phyloP scores from a whole-genome alignment of 139 green algal genomes.

The Closterium sp. region DNA sequence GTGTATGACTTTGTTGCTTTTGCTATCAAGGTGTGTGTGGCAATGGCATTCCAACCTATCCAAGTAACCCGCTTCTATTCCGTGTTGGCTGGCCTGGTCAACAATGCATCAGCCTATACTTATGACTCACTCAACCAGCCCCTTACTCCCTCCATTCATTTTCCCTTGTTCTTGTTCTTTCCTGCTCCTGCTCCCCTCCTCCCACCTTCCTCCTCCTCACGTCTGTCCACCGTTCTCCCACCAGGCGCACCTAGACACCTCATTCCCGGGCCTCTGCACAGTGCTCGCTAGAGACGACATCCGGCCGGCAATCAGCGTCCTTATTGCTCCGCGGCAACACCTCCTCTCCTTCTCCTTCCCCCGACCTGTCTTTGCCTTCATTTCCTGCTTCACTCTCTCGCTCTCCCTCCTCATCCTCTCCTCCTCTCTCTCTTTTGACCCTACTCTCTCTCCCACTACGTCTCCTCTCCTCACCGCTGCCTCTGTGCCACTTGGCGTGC shows the following conservation, averaged over 20 bases:
- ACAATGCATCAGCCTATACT: not conserved
- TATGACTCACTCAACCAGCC: not conserved
- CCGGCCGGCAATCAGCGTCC: not conserved
- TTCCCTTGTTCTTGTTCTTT: too few species aligned
- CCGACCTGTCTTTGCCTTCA: not conserved
- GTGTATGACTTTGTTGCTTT: not conserved
- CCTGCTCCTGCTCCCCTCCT: not conserved
- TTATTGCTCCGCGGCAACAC: not conserved
- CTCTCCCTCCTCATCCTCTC: not conserved
- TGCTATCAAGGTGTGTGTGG: too few species aligned
- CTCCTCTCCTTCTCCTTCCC: conserved; percentile 21
- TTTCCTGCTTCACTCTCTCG: not conserved
- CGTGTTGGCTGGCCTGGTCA: too few species aligned
- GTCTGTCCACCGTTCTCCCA: too few species aligned
- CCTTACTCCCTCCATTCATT: not conserved
- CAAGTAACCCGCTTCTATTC: too few species aligned
- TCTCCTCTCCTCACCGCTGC: not conserved
- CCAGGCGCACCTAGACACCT: not conserved
- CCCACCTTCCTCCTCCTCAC: not conserved
- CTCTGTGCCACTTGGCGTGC: conserved; percentile 4
- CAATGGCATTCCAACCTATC: too few species aligned
- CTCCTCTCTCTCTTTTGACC: not conserved
- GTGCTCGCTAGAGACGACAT: conserved; percentile 1
- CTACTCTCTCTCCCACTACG: not conserved
- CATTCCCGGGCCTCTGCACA: not conserved